These are phyloP conservation scores for Pueraria montana DNA, from an alignment of 306 rosid species.

Conservation along the genomic window DNA sequence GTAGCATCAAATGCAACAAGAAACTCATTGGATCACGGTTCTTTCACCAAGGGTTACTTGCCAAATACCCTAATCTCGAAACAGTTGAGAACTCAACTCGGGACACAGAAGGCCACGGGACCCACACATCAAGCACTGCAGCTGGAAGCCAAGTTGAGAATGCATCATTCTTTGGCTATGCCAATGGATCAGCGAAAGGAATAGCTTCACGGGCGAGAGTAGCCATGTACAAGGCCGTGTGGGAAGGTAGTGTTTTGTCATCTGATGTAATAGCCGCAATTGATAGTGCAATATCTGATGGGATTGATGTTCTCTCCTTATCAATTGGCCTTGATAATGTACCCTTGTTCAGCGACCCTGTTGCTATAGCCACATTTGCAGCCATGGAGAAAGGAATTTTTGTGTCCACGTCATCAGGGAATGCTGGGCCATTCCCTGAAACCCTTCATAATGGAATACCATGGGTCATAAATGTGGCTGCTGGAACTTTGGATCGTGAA, in stretches of 20 bases:
- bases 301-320: slow-evolving; percentile 72
- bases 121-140: slow-evolving; percentile 73
- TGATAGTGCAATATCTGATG: slow-evolving; percentile 70
- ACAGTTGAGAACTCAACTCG: not conserved
- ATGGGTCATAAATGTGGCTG: slow-evolving; percentile 79
- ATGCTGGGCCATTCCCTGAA: slow-evolving; percentile 48
- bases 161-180: slow-evolving; percentile 70
- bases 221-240: slow-evolving; percentile 71
- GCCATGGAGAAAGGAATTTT: slow-evolving; percentile 69
- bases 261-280: slow-evolving; percentile 74
- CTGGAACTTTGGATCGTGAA: slow-evolving; percentile 64
- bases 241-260: slow-evolving; percentile 20
- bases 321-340: slow-evolving; percentile 57
- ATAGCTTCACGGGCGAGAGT: slow-evolving; percentile 66
- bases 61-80: too few species aligned
- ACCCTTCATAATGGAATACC: slow-evolving; percentile 77
- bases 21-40: slow-evolving; percentile 75
- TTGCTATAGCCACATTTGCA: slow-evolving; percentile 74
- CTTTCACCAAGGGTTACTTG: slow-evolving; percentile 63
- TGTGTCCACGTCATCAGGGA: slow-evolving; percentile 72
- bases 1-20: slow-evolving; percentile 66
- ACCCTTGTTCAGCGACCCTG: slow-evolving; percentile 60
- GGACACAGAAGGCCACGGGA: slow-evolving; percentile 66
- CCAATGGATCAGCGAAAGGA: slow-evolving; percentile 62
- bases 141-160: slow-evolving; percentile 60